Evolutionary conservation across 2,329 filamentous ascomycete species (phyloP), one percentile per base, ranked within the genome.

Genomic region (Botrytis byssoidea): DNA sequence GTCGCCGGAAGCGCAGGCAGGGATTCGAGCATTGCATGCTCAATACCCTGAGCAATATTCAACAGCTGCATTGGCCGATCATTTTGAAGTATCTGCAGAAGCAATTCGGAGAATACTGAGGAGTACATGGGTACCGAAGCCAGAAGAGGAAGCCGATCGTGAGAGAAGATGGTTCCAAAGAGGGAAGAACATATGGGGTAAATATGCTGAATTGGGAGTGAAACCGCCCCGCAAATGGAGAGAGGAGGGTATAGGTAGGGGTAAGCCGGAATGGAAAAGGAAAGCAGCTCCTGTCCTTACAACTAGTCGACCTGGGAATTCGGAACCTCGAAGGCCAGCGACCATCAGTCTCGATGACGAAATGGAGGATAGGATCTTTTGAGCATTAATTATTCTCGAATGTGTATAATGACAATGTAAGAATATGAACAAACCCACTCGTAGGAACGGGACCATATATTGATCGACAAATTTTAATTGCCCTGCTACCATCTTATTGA

Each of bases 1-100:
- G 16, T 98, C 96, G 0, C 96, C 96, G 0, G 95, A 98, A 82
- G 94, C 95, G 1, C 85, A 98, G 46, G 91, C 93, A n/a, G 95
- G 94, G 60, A 97, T 99, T 78, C 90, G 94, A 60, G 91, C 93
- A 32, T 85, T 99, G 48, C 90, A 98, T 82, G 85, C 87, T 40
- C 90, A 94, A 78, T 91, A 94, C 76, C 94, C 95, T 0, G 87
- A 92, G 3, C 86, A 88, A 73, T 98, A 94, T 84, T 92, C 91
- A 6, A 97, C 92, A 0, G 83, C 87, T 25, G 87, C 89, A 48
- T 89, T 98, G 22, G 89, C 95, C 0, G 80, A 90, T 1, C 89
- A 94, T 78, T 99, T 98, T 83, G 87, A 94, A 81, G 86, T 98
- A n/a, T 94, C 94, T 0, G 86, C 93, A 3, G 96, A 99, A 81